Base-by-base conservation (phyloP, 768 basidiomycete genomes). In the Lactifluus hygrophoroides region DNA sequence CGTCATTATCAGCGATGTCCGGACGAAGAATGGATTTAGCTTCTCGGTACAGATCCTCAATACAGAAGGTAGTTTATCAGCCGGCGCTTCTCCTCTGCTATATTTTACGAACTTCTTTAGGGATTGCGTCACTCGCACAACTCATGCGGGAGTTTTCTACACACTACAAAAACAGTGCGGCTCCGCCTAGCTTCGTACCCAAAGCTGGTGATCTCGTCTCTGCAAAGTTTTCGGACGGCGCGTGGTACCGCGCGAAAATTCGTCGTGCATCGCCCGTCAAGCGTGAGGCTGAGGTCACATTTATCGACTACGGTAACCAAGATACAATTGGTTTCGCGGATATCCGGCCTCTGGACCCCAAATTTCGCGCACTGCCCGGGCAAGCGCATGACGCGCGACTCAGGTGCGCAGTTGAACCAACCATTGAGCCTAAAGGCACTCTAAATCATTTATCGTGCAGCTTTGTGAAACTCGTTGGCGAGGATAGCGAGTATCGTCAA, bases 251-350 rank as follows among this genome's bases (percentile, higher is more conserved):
- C 51, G 95, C 95, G 44, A 90, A 85, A 74, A 85, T 97, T 60
- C 87, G 88, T 52, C 80, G 90, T 21, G 75, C 82, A n/a, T 94
- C 91, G 45, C 83, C 90, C 4, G 66, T 90, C 42, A 96, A 94
- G 74, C 93, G 88, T 69, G 92, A 96, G 71, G 94, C 92, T 6
- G 91, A 96, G 69, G 86, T 99, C 34, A 85, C 86, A 8, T 97
- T 97, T 74, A 94, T 97, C 65, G 88, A 91, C 69, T 91, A 95
- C 68, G 95, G 95, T 32, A 98, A 99, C 71, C 89, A 94, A 71
- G 93, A 95, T 67, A 88, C 80, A 2, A 76, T 97, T 11, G 73
- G 86, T 4, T 97, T 91, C 72, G 73, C 81, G n/a, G 76, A 86
- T 63, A 84, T 96, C 60, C 82, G 96, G 23, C 94, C 94, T 3